Evolutionary conservation across 352 stramenopile genomes (phyloP).

Genomic region (Phytophthora pini): DNA sequence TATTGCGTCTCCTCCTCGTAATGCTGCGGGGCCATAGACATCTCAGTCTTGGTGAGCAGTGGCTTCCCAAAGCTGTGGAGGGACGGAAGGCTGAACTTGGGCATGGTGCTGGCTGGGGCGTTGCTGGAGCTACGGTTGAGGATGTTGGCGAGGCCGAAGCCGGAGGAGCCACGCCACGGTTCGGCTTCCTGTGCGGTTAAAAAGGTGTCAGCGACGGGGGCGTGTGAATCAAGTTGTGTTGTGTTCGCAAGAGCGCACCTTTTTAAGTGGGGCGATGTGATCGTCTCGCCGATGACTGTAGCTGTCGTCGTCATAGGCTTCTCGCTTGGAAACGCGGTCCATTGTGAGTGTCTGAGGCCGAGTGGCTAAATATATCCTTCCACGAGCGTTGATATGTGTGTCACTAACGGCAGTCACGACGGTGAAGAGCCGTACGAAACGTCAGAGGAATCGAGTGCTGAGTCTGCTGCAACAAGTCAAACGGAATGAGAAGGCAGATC

Average conservation of each 20-base stretch:
- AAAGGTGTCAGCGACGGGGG: slow-evolving; percentile 28
- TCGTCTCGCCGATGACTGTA: slow-evolving; percentile 31
- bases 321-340: slow-evolving; percentile 31
- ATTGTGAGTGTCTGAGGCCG: slow-evolving; percentile 20
- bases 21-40: slow-evolving; percentile 39
- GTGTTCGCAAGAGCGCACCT: slow-evolving; percentile 33
- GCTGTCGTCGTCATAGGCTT: slow-evolving; percentile 37
- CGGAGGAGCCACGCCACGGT: slow-evolving; percentile 66
- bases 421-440: slow-evolving; percentile 34
- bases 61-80: slow-evolving; percentile 79
- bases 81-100: slow-evolving; percentile 78
- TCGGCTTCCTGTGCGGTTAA: slow-evolving; percentile 59
- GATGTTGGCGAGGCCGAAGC: slow-evolving; percentile 84
- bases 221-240: not conserved
- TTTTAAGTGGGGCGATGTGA: slow-evolving; percentile 36
- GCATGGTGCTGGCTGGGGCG: slow-evolving; percentile 34
- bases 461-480: slow-evolving; percentile 27
- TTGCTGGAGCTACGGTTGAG: slow-evolving; percentile 61
- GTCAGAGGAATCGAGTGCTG: slow-evolving; percentile 23
- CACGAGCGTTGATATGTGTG: slow-evolving; percentile 16
- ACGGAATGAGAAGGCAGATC: slow-evolving; percentile 35
- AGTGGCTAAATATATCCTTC: slow-evolving; percentile 33
- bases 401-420: slow-evolving; percentile 23
- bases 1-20: slow-evolving; percentile 39
- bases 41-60: slow-evolving; percentile 62